Evolutionary conservation across 345 rosid species (phyloP).

Genomic region (Corchorus capsularis): DNA sequence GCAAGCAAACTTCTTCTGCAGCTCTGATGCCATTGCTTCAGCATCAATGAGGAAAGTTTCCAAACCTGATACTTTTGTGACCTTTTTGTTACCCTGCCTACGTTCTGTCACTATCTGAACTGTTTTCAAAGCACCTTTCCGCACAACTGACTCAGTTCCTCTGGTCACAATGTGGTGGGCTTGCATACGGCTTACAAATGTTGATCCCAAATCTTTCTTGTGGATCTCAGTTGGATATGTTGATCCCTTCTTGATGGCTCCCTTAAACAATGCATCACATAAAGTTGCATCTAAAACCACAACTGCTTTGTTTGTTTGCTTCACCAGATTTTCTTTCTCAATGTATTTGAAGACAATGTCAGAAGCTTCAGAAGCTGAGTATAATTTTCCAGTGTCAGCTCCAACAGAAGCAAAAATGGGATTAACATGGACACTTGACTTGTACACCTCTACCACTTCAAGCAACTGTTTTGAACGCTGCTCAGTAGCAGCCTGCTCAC

Average conservation of each 20-base stretch:
- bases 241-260: slow-evolving; percentile 92
- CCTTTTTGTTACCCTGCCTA: slow-evolving; percentile 93
- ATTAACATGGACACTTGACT: slow-evolving; percentile 83
- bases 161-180: slow-evolving; percentile 70
- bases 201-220: slow-evolving; percentile 75
- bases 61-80: slow-evolving; percentile 77
- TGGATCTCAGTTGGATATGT: slow-evolving; percentile 85
- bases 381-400: slow-evolving; percentile 70
- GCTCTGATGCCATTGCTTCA: slow-evolving; percentile 85
- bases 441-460: slow-evolving; percentile 78
- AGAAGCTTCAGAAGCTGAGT: slow-evolving; percentile 79
- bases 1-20: slow-evolving; percentile 98
- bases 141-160: slow-evolving; percentile 74
- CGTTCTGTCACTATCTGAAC: slow-evolving; percentile 90
- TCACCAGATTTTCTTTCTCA: slow-evolving; percentile 83
- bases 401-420: slow-evolving; percentile 78
- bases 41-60: slow-evolving; percentile 81
- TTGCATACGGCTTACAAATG: slow-evolving; percentile 80
- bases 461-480: slow-evolving; percentile 52
- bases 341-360: slow-evolving; percentile 75
- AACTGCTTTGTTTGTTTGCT: slow-evolving; percentile 60
- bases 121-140: slow-evolving; percentile 75
- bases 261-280: slow-evolving; percentile 90
- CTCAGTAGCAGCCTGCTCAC: slow-evolving; percentile 41
- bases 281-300: slow-evolving; percentile 77